These are phyloP conservation scores for Daldinia bambusicola DNA, from an alignment of 495 filamentous ascomycete genomes.

Conservation along the genomic window DNA sequence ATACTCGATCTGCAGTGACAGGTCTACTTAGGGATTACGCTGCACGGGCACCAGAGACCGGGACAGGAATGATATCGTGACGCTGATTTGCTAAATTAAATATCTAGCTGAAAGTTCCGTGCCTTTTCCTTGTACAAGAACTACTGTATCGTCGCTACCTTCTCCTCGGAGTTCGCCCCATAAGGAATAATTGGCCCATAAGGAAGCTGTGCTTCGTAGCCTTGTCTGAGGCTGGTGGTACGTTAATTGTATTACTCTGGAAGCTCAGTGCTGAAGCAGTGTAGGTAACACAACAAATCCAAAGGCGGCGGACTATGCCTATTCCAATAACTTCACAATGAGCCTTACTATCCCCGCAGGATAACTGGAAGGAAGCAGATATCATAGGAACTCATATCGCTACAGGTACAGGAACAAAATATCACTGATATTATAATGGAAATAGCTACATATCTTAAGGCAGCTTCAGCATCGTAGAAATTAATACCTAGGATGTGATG, in stretches of 20 bases:
- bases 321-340: background rate
- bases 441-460: background rate
- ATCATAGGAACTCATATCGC: background rate
- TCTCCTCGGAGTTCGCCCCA: background rate
- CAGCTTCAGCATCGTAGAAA: background rate
- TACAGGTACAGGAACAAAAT: background rate
- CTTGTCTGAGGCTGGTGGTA: constrained; percentile 13
- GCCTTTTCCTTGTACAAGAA: background rate
- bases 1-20: constrained; percentile 26
- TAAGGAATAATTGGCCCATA: background rate
- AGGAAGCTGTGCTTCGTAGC: constrained; percentile 3
- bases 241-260: background rate
- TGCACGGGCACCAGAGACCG: constrained; percentile 7
- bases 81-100: constrained; percentile 1
- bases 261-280: background rate
- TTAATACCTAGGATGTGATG: background rate
- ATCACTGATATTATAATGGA: background rate
- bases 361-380: background rate
- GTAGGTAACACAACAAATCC: background rate
- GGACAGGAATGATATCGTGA: constrained; percentile 1
- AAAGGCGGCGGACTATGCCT: background rate
- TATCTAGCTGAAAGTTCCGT: constrained; percentile 1
- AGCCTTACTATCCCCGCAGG: background rate
- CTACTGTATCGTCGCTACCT: background rate
- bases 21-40: constrained; percentile 9